phyloP scores from a whole-genome alignment of 2,329 filamentous ascomycete species.

The Colletotrichum gloeosporioides region DNA sequence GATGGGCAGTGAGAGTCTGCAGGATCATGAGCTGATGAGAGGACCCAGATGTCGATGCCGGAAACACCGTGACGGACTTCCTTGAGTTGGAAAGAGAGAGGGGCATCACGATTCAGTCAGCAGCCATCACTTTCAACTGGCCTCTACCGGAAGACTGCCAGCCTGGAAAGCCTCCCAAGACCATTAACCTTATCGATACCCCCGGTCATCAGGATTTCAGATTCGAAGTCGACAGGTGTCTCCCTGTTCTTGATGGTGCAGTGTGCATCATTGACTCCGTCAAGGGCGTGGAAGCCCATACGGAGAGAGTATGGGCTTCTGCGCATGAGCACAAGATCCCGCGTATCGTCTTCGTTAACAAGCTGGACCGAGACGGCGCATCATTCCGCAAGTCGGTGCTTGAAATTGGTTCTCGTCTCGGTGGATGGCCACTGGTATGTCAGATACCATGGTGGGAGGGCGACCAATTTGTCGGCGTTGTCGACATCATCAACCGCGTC shows the following conservation, averaged over 20 bases:
- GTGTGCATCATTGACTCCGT: slow-evolving; percentile 94
- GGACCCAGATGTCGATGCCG: slow-evolving; percentile 82
- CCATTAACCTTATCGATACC: slow-evolving; percentile 92
- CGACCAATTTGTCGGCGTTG: slow-evolving; percentile 80
- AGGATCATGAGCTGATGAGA: background rate
- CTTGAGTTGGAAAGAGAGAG: slow-evolving; percentile 89
- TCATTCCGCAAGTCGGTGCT: slow-evolving; percentile 84
- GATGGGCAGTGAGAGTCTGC: background rate
- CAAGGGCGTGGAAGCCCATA: slow-evolving; percentile 94
- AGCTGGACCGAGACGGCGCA: slow-evolving; percentile 78
- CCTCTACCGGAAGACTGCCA: slow-evolving; percentile 61
- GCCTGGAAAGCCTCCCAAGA: slow-evolving; percentile 58
- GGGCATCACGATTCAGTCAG: slow-evolving; percentile 97
- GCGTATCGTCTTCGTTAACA: slow-evolving; percentile 78
- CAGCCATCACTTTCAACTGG: slow-evolving; percentile 95
- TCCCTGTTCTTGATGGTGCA: slow-evolving; percentile 86
- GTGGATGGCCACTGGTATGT: slow-evolving; percentile 87
- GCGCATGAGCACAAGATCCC: slow-evolving; percentile 87
- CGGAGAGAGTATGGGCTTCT: slow-evolving; percentile 94
- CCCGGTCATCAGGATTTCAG: slow-evolving; percentile 97
- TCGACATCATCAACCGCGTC: slow-evolving; percentile 79
- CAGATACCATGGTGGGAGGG: slow-evolving; percentile 95
- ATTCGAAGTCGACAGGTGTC: slow-evolving; percentile 91
- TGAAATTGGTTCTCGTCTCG: slow-evolving; percentile 81
- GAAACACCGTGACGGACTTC: slow-evolving; percentile 97